Conservation (phyloP, 805 yeast species). For the Ogataea populi-albae region DNA sequence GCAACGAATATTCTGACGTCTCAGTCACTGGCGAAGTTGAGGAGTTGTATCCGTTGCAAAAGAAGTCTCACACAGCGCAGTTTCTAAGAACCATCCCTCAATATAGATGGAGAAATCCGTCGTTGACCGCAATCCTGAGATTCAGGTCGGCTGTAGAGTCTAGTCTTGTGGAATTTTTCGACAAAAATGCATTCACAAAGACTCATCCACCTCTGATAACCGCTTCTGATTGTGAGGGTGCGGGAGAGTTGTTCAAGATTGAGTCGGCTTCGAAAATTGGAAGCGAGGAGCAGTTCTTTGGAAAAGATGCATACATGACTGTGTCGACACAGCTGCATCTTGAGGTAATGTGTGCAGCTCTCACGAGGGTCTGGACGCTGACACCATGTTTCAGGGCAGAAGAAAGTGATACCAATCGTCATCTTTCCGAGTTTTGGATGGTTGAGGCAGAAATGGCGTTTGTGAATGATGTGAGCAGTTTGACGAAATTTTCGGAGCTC, state of each 20-base stretch:
- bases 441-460: slow-evolving; percentile 86
- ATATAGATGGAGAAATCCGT: slow-evolving; percentile 68
- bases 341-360: slow-evolving; percentile 72
- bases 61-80: slow-evolving; percentile 65
- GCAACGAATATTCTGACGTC: slow-evolving; percentile 31
- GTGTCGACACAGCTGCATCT: slow-evolving; percentile 92
- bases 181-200: slow-evolving; percentile 54
- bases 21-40: slow-evolving; percentile 59
- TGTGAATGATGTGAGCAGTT: slow-evolving; percentile 50
- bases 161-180: slow-evolving; percentile 53
- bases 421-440: slow-evolving; percentile 97
- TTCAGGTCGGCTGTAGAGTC: slow-evolving; percentile 68
- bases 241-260: slow-evolving; percentile 82
- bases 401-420: slow-evolving; percentile 84
- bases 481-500: slow-evolving; percentile 63
- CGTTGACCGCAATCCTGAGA: slow-evolving; percentile 64
- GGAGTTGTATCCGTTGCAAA: slow-evolving; percentile 75
- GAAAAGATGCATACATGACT: slow-evolving; percentile 66
- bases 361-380: slow-evolving; percentile 81
- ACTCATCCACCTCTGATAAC: slow-evolving; percentile 87
- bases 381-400: slow-evolving; percentile 96
- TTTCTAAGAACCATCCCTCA: slow-evolving; percentile 72
- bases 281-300: slow-evolving; percentile 49
- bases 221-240: slow-evolving; percentile 94
- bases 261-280: slow-evolving; percentile 30